phyloP scores from a whole-genome alignment of 108 stramenopile species.

The Nitzschia inconspicua region DNA sequence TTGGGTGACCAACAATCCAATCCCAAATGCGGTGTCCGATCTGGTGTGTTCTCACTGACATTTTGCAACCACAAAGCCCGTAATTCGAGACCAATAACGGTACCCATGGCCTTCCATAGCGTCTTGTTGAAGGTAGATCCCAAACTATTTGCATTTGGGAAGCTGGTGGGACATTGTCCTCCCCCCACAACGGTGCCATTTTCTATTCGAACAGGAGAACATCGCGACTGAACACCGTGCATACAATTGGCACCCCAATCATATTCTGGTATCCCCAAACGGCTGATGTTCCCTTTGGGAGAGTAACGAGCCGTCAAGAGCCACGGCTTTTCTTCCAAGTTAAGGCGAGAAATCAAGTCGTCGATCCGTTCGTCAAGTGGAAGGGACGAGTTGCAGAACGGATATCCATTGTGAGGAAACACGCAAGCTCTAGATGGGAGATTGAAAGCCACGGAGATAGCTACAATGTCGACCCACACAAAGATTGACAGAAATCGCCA shows the following conservation, averaged over 20 bases:
- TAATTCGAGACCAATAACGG: constrained; percentile 37
- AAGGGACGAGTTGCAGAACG: constrained; percentile 26
- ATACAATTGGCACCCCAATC: constrained; percentile 21
- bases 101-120: constrained; percentile 35
- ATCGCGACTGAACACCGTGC: constrained; percentile 14
- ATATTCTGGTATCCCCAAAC: constrained; percentile 15
- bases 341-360: constrained; percentile 11
- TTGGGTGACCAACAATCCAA: constrained; percentile 55
- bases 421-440: neutral
- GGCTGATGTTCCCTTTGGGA: constrained; percentile 17
- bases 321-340: constrained; percentile 10
- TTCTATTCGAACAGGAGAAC: too few relatives aligned
- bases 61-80: constrained; percentile 20
- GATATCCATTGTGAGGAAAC: constrained; percentile 1
- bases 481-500: too few relatives aligned
- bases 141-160: constrained; percentile 37
- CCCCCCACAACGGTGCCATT: too few relatives aligned
- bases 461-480: too few relatives aligned
- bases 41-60: neutral
- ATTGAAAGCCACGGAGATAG: too few relatives aligned
- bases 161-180: constrained; percentile 23
- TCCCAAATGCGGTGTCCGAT: constrained; percentile 8
- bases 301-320: constrained; percentile 12
- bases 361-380: constrained; percentile 26
- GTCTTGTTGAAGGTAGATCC: constrained; percentile 43